These are phyloP conservation scores for Corynascus novoguineensis DNA, from an alignment of 495 filamentous ascomycete species.

Conservation along the genomic window DNA sequence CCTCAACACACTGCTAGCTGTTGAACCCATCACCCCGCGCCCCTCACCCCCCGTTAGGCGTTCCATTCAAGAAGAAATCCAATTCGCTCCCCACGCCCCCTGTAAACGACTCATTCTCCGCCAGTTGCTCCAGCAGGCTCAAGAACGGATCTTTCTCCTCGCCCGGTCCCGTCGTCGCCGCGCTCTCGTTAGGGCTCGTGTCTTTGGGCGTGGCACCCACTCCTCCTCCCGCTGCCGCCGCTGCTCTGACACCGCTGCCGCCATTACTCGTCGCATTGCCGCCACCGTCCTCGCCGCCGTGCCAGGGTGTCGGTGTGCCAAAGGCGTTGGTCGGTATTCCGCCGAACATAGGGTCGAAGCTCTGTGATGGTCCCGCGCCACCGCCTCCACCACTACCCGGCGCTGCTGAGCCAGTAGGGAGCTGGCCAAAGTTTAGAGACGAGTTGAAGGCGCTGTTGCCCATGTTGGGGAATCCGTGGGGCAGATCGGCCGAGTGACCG, in stretches of 20 bases:
- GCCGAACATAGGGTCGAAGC: conserved; percentile 56
- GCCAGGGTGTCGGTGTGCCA: conserved; percentile 42
- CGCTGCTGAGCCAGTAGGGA: conserved; percentile 14
- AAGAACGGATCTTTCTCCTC: conserved; percentile 75
- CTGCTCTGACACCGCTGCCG: too few relatives aligned
- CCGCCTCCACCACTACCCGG: conserved; percentile 10
- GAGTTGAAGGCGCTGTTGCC: conserved; percentile 21
- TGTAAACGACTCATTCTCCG: conserved; percentile 61
- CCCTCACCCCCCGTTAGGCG: conserved; percentile 10
- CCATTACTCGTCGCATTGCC: background rate
- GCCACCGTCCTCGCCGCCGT: conserved; percentile 16
- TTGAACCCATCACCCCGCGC: background rate
- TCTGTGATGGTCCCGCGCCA: conserved; percentile 18
- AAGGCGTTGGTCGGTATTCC: conserved; percentile 42
- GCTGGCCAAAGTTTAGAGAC: conserved; percentile 22
- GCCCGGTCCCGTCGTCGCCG: conserved; percentile 27
- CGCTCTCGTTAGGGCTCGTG: conserved; percentile 38
- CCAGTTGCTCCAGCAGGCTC: conserved; percentile 70
- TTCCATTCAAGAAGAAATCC: conserved; percentile 53
- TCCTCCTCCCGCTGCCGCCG: conserved; percentile 14
- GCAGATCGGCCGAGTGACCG: background rate
- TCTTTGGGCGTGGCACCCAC: conserved; percentile 34
- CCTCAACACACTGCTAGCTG: too few relatives aligned
- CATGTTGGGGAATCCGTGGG: conserved; percentile 10
- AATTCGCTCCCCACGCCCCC: conserved; percentile 55